Percentiles rank a stretch among this genome's conserved stretches.
Conservation (phyloP, 768 basidiomycete genomes). For the Russula brevipes region DNA sequence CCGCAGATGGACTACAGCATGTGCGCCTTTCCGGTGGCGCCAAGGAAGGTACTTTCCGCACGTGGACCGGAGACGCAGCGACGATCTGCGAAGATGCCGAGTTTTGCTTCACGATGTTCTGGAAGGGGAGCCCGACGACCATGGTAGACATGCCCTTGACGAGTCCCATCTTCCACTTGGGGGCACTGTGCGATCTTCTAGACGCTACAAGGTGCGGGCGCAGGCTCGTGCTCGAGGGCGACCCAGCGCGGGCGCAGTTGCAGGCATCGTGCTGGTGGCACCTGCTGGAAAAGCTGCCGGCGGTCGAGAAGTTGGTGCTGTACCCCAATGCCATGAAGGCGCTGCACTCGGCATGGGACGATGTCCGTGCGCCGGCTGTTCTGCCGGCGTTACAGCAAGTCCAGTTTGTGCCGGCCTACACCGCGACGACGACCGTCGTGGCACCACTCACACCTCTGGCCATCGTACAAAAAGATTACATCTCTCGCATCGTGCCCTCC, state of each 20-base stretch:
- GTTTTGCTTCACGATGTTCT: conserved; percentile 8
- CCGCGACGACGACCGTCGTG: background rate
- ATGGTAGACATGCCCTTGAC: background rate
- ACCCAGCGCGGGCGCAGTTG: background rate
- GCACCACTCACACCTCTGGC: background rate
- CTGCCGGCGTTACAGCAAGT: conserved; percentile 1
- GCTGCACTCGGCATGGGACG: conserved; percentile 6
- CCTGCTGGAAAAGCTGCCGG: conserved; percentile 8
- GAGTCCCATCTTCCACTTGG: conserved; percentile 13
- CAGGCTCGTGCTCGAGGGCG: conserved; percentile 4
- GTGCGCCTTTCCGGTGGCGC: conserved; percentile 6
- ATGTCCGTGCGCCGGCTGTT: conserved; percentile 4
- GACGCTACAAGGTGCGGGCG: background rate
- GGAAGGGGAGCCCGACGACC: conserved; percentile 1
- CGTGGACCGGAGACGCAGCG: conserved; percentile 8
- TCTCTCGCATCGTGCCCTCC: conserved; percentile 15
- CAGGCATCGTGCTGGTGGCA: conserved; percentile 6
- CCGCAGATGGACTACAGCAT: conserved; percentile 10
- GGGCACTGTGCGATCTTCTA: background rate
- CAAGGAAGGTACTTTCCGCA: conserved; percentile 14
- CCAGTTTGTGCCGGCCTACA: background rate
- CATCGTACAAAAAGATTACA: background rate
- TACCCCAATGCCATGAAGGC: background rate
- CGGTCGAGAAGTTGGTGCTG: conserved; percentile 5
- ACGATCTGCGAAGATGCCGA: background rate